Evolutionary conservation across 305 asterid genomes (phyloP).

Genomic region (Withania somnifera): DNA sequence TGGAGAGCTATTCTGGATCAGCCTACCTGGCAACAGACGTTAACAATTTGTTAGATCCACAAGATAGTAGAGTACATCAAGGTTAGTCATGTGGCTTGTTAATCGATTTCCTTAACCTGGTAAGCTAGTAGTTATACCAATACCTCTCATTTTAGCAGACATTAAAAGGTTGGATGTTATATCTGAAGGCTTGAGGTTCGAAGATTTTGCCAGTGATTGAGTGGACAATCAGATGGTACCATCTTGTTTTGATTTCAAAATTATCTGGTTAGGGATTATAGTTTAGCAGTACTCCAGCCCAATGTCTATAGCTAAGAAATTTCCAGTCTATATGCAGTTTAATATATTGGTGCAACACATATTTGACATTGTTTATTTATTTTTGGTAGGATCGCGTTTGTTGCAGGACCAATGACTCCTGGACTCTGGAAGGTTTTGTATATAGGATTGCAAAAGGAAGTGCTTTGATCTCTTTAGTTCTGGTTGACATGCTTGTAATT

Average conservation of each 20-base stretch:
- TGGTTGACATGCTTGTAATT: neutral
- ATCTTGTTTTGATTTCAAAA: neutral
- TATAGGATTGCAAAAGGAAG: neutral
- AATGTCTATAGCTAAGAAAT: neutral
- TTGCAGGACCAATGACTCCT: slow-evolving; percentile 1
- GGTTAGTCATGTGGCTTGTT: slow-evolving; percentile 24
- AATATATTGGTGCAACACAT: neutral
- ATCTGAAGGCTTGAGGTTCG: slow-evolving; percentile 38
- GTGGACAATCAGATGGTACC: slow-evolving; percentile 14
- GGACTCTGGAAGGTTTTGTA: neutral
- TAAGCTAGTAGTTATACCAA: neutral
- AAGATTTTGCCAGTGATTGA: slow-evolving; percentile 39
- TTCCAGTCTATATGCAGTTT: neutral
- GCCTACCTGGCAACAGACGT: slow-evolving; percentile 51
- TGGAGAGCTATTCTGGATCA: slow-evolving; percentile 59
- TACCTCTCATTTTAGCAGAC: slow-evolving; percentile 23
- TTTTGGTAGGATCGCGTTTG: neutral
- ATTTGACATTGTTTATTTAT: neutral
- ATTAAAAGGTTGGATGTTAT: slow-evolving; percentile 34
- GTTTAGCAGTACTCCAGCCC: neutral
- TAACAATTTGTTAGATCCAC: slow-evolving; percentile 39
- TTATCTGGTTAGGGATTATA: neutral
- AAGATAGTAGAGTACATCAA: slow-evolving; percentile 35
- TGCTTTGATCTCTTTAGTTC: too few relatives aligned
- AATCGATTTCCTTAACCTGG: neutral